Evolutionary conservation across 768 basidiomycete genomes (phyloP).

Genomic region (Harrya chromipes): DNA sequence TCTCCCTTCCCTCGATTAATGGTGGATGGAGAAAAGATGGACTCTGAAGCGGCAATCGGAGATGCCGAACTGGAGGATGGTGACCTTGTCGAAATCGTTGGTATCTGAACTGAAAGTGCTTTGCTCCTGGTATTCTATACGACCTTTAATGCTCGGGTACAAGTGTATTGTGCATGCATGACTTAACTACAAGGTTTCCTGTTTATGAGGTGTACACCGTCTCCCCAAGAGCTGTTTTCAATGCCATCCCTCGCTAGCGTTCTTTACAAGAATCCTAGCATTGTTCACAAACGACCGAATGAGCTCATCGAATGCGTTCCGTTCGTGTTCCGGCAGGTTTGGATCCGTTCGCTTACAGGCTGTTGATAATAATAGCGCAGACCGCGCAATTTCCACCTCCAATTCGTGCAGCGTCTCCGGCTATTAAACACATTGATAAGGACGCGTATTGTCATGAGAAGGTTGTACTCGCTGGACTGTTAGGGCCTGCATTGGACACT

Average conservation of each 20-base stretch:
- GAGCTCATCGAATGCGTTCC: slow-evolving; percentile 83
- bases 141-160: slow-evolving; percentile 12
- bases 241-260: slow-evolving; percentile 55
- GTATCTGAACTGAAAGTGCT: slow-evolving; percentile 35
- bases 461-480: slow-evolving; percentile 44
- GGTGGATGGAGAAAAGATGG: slow-evolving; percentile 72
- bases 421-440: slow-evolving; percentile 31
- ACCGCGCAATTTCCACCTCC: slow-evolving; percentile 81
- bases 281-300: slow-evolving; percentile 93
- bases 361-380: slow-evolving; percentile 66
- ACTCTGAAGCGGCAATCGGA: slow-evolving; percentile 56
- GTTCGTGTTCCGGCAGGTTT: slow-evolving; percentile 57
- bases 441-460: background rate
- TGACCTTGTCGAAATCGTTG: slow-evolving; percentile 73
- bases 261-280: slow-evolving; percentile 82
- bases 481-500: slow-evolving; percentile 48
- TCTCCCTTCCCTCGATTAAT: slow-evolving; percentile 36
- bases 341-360: slow-evolving; percentile 67
- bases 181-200: slow-evolving; percentile 2
- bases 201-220: background rate
- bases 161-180: slow-evolving; percentile 1
- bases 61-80: slow-evolving; percentile 75
- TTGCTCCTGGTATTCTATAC: slow-evolving; percentile 6
- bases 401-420: slow-evolving; percentile 76
- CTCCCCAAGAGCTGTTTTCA: background rate